A percentile compares a stretch with the other conserved stretches of the same genome.
phyloP scores from a whole-genome alignment of 768 basidiomycete genomes.

The Punctularia strigosozonata region DNA sequence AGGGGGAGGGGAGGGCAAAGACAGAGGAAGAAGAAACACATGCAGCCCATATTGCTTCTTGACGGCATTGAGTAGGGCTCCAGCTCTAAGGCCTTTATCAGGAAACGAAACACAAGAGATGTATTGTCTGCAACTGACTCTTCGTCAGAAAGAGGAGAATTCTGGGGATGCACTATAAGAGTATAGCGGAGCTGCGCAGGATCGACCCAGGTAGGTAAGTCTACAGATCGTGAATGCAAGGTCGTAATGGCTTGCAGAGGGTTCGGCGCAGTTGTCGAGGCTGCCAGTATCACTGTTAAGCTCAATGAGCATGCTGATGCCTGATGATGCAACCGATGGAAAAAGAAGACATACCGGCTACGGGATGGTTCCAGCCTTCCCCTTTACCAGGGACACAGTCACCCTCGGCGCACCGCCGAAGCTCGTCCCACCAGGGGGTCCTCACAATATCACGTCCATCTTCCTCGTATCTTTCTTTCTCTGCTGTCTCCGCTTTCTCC shows the following conservation, averaged over 20 bases:
- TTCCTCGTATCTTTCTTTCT: slow-evolving; percentile 20
- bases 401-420: slow-evolving; percentile 64
- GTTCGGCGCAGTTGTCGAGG: slow-evolving; percentile 73
- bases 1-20: slow-evolving; percentile 50
- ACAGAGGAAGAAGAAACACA: slow-evolving; percentile 55
- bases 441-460: slow-evolving; percentile 18
- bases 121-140: slow-evolving; percentile 40
- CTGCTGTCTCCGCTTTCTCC: slow-evolving; percentile 29
- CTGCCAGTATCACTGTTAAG: slow-evolving; percentile 60
- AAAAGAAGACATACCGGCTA: slow-evolving; percentile 42
- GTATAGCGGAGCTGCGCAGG: slow-evolving; percentile 57
- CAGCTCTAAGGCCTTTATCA: slow-evolving; percentile 37
- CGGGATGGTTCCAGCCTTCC: slow-evolving; percentile 85
- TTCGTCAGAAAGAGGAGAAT: slow-evolving; percentile 62
- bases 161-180: slow-evolving; percentile 63
- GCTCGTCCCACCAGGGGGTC: slow-evolving; percentile 86
- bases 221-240: slow-evolving; percentile 51
- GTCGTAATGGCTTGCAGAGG: slow-evolving; percentile 70
- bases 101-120: slow-evolving; percentile 4
- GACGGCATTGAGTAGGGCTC: slow-evolving; percentile 72
- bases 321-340: not conserved
- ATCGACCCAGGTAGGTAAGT: slow-evolving; percentile 79
- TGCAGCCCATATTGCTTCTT: slow-evolving; percentile 82
- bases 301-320: not conserved
- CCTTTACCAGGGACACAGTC: slow-evolving; percentile 58